These are phyloP conservation scores for Colletotrichum trifolii DNA, from an alignment of 2,329 filamentous ascomycete species.

Conservation along the genomic window DNA sequence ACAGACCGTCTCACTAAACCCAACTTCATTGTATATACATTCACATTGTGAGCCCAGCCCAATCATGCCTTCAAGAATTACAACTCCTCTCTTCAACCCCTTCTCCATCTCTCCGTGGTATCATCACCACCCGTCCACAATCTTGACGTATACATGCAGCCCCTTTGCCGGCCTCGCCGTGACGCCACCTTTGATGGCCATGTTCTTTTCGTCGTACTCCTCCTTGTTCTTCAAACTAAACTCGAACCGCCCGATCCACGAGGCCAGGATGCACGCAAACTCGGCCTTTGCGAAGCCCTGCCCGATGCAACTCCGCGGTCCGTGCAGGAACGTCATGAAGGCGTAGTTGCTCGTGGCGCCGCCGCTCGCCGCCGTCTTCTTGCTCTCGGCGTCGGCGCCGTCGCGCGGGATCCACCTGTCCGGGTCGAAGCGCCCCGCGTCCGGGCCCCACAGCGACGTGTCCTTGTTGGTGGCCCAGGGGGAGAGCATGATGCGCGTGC, in stretches of 20 bases:
- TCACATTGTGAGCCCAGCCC: too few relatives aligned
- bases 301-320: constrained; percentile 87
- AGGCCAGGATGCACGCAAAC: constrained; percentile 84
- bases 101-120: too few relatives aligned
- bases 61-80: too few relatives aligned
- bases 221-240: constrained; percentile 67
- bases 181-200: constrained; percentile 75
- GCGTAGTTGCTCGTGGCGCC: constrained; percentile 81
- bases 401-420: constrained; percentile 75
- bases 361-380: constrained; percentile 67
- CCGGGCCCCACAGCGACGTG: constrained; percentile 77
- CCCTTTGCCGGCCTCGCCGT: constrained; percentile 80
- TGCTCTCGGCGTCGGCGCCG: constrained; percentile 47
- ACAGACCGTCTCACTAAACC: too few relatives aligned
- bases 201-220: constrained; percentile 72
- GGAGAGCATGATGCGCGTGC: constrained; percentile 74
- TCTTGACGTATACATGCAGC: constrained; percentile 74
- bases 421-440: constrained; percentile 81
- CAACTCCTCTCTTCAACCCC: too few relatives aligned
- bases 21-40: too few relatives aligned
- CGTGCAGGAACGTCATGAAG: constrained; percentile 86
- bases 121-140: constrained; percentile 50
- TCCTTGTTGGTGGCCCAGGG: constrained; percentile 78
- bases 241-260: constrained; percentile 80
- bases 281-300: constrained; percentile 84